These are phyloP conservation scores for Westerdykella sp. DNA, from an alignment of 2,329 filamentous ascomycete genomes.

Conservation along the genomic window DNA sequence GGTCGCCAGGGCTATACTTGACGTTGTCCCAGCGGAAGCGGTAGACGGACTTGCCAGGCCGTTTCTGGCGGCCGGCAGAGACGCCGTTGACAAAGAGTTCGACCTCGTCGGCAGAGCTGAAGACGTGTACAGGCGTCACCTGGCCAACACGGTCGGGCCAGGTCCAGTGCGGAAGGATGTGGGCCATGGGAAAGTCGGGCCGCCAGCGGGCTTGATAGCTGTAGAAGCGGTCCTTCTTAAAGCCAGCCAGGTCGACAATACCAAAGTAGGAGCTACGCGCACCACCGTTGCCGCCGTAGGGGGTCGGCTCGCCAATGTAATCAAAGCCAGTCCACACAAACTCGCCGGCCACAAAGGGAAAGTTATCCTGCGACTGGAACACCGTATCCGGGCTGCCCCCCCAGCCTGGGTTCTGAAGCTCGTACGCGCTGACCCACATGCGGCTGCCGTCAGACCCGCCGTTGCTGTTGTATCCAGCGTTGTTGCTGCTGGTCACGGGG, in stretches of 20 bases:
- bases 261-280: conserved; percentile 51
- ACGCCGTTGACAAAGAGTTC: conserved; percentile 51
- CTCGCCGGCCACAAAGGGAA: conserved; percentile 49
- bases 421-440: conserved; percentile 46
- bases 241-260: conserved; percentile 53
- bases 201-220: conserved; percentile 52
- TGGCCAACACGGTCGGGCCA: conserved; percentile 46
- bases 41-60: conserved; percentile 34
- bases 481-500: conserved; percentile 41
- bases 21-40: conserved; percentile 51
- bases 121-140: conserved; percentile 51
- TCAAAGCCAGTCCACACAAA: conserved; percentile 51
- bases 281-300: conserved; percentile 34
- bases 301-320: conserved; percentile 48
- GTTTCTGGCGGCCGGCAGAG: conserved; percentile 40
- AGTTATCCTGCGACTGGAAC: conserved; percentile 44
- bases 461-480: conserved; percentile 35
- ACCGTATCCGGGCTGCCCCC: conserved; percentile 51
- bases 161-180: conserved; percentile 54
- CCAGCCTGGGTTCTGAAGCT: conserved; percentile 45
- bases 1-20: conserved; percentile 44
- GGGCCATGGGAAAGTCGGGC: conserved; percentile 44
- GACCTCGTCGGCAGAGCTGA: conserved; percentile 48
- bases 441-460: conserved; percentile 32
- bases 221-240: conserved; percentile 52